phyloP scores from a whole-genome alignment of 2,329 filamentous ascomycete species.

The Fusarium scirpi region DNA sequence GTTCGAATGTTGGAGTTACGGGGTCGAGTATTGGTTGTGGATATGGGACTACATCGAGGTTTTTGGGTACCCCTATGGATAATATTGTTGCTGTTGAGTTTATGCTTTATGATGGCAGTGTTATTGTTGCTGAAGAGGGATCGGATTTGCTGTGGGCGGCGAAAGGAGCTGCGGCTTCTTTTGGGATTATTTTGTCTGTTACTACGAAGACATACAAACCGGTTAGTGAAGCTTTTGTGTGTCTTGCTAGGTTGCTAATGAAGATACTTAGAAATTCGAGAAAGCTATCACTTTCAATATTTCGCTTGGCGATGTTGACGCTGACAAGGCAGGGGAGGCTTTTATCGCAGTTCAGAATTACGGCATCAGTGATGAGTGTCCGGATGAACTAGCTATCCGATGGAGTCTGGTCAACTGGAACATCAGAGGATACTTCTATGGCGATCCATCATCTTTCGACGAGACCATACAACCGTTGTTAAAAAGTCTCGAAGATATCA shows the following conservation, averaged over 20 bases:
- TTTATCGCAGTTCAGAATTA: conserved; percentile 33
- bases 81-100: conserved; percentile 31
- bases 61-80: conserved; percentile 30
- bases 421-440: conserved; percentile 37
- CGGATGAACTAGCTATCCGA: conserved; percentile 37
- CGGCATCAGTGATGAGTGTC: neutral
- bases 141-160: conserved; percentile 38
- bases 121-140: conserved; percentile 30
- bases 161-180: conserved; percentile 36
- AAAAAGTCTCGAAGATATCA: conserved; percentile 11
- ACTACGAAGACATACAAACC: conserved; percentile 36
- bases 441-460: conserved; percentile 29
- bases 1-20: conserved; percentile 33
- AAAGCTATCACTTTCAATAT: conserved; percentile 35
- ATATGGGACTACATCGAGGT: conserved; percentile 30
- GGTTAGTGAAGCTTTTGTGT: neutral
- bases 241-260: neutral
- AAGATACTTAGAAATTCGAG: neutral
- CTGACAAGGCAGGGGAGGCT: conserved; percentile 22
- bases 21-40: conserved; percentile 38
- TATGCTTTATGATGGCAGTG: conserved; percentile 39
- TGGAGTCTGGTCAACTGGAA: conserved; percentile 26
- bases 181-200: conserved; percentile 33
- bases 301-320: conserved; percentile 16
- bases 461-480: conserved; percentile 14